Evolutionary conservation across 139 green algal species (phyloP).

Genomic region (Auxenochlorella pyrenoidosa): DNA sequence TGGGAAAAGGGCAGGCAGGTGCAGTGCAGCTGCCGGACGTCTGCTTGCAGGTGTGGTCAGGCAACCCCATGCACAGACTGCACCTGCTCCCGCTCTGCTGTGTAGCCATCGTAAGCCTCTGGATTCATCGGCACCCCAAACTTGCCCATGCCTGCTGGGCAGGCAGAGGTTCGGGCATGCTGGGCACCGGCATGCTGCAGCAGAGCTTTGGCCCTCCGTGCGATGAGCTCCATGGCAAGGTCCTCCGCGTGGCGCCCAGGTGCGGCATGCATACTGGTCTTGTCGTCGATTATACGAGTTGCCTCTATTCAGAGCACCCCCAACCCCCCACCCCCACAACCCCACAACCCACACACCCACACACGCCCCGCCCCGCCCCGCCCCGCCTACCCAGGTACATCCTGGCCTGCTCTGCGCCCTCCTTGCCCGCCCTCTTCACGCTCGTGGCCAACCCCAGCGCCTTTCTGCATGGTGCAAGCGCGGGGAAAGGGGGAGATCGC

Average conservation of each 20-base stretch:
- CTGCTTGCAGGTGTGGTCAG: background rate
- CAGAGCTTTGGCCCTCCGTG: too few relatives aligned
- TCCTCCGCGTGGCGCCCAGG: too few relatives aligned
- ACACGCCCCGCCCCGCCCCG: too few relatives aligned
- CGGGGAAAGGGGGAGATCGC: too few relatives aligned
- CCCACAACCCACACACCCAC: too few relatives aligned
- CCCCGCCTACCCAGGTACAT: slow-evolving; percentile 45
- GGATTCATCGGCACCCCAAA: slow-evolving; percentile 38
- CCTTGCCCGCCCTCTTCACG: slow-evolving; percentile 20
- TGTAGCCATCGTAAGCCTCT: slow-evolving; percentile 17
- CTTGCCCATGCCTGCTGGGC: background rate
- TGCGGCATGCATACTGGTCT: too few relatives aligned
- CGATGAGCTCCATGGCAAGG: too few relatives aligned
- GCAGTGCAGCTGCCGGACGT: background rate
- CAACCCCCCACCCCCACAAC: too few relatives aligned
- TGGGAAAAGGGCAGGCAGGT: background rate
- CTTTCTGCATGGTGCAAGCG: background rate
- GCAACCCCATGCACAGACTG: background rate
- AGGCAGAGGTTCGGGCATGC: background rate
- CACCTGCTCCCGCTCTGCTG: slow-evolving; percentile 33
- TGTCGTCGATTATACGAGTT: too few relatives aligned
- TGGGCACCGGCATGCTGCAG: background rate
- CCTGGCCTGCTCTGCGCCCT: slow-evolving; percentile 31
- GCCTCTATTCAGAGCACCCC: too few relatives aligned
- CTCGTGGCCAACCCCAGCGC: slow-evolving; percentile 18